phyloP scores from a whole-genome alignment of 176 grass and related monocot genomes.

The Zoysia pacifica region DNA sequence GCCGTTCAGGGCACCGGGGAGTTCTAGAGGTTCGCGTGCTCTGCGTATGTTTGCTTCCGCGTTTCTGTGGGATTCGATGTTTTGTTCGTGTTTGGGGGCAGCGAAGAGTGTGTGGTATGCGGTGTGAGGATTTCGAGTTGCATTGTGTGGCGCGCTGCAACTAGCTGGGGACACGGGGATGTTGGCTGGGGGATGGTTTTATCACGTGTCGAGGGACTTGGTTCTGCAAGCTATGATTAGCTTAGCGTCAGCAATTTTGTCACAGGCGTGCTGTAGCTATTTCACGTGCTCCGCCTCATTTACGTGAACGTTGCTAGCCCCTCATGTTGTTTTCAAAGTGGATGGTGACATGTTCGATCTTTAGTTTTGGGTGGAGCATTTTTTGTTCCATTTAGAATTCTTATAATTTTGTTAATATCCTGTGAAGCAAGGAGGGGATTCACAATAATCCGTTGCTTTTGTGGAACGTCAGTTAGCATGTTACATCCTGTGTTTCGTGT shows the following conservation, averaged over 20 bases:
- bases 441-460: constrained; percentile 15
- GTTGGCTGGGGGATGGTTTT: not conserved
- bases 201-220: not conserved
- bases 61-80: constrained; percentile 3
- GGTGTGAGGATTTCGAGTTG: constrained; percentile 7
- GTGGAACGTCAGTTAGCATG: not conserved
- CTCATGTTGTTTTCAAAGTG: not conserved
- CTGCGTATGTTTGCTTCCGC: not conserved
- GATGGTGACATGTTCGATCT: not conserved
- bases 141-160: not conserved
- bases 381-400: constrained; percentile 31
- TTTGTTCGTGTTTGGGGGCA: not conserved
- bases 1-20: not conserved
- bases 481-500: constrained; percentile 7
- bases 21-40: not conserved
- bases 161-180: not conserved
- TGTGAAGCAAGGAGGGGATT: constrained; percentile 4
- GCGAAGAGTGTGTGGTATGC: not conserved
- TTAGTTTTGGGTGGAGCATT: not conserved
- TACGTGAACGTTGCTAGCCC: not conserved
- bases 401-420: not conserved
- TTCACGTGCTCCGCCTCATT: constrained; percentile 9
- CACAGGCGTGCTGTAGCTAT: constrained; percentile 1
- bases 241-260: constrained; percentile 1
- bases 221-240: not conserved